These are phyloP conservation scores for Penicillium sp. DNA, from an alignment of 2,329 filamentous ascomycete genomes.

Conservation along the genomic window DNA sequence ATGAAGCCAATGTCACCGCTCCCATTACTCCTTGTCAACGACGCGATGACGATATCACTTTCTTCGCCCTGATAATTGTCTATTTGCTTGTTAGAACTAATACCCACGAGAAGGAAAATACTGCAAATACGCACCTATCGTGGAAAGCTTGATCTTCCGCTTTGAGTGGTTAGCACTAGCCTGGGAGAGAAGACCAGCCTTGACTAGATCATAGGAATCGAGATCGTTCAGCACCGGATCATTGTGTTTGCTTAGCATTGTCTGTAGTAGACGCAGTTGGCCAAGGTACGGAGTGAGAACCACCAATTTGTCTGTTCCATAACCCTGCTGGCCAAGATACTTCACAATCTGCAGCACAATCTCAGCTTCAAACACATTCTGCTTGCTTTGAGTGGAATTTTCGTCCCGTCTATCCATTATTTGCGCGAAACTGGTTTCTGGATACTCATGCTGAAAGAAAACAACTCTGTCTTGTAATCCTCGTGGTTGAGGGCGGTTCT, in stretches of 20 bases:
- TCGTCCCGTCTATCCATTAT: slow-evolving; percentile 52
- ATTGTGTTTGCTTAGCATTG: slow-evolving; percentile 52
- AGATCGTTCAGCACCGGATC: slow-evolving; percentile 67
- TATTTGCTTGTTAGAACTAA: slow-evolving; percentile 23
- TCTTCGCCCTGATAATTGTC: slow-evolving; percentile 80
- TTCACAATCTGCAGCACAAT: slow-evolving; percentile 63
- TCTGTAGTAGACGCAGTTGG: slow-evolving; percentile 57
- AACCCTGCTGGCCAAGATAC: slow-evolving; percentile 69
- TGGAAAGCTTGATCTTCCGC: slow-evolving; percentile 58
- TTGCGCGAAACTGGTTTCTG: slow-evolving; percentile 46
- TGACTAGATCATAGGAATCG: slow-evolving; percentile 60
- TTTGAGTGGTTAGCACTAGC: slow-evolving; percentile 52
- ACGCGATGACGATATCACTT: slow-evolving; percentile 66
- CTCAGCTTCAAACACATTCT: slow-evolving; percentile 61
- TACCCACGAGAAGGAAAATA: not conserved
- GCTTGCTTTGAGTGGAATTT: slow-evolving; percentile 51
- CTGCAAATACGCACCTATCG: slow-evolving; percentile 55
- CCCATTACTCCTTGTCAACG: slow-evolving; percentile 63
- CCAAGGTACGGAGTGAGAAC: slow-evolving; percentile 70
- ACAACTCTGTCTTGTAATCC: slow-evolving; percentile 60
- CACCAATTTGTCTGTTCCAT: slow-evolving; percentile 61
- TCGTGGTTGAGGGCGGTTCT: slow-evolving; percentile 43
- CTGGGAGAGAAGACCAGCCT: slow-evolving; percentile 58
- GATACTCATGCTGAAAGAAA: slow-evolving; percentile 61
- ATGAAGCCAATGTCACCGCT: slow-evolving; percentile 68